phyloP scores from a whole-genome alignment of 2,329 filamentous ascomycete species.

The Fusarium sp. region DNA sequence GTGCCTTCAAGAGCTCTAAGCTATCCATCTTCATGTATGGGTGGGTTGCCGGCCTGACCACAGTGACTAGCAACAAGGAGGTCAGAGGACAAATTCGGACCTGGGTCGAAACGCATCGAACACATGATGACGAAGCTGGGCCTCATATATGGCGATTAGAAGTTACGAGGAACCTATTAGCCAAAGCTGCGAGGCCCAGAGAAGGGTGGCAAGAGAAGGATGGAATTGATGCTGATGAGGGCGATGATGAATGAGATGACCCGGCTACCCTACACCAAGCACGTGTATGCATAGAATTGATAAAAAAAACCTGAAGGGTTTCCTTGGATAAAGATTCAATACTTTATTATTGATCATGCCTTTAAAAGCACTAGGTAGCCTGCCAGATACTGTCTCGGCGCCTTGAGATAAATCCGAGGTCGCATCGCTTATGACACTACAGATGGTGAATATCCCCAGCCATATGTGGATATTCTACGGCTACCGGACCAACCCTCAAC shows the following conservation, averaged over 20 bases:
- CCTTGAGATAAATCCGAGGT: not conserved
- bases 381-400: not conserved
- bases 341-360: not conserved
- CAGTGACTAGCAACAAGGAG: constrained; percentile 59
- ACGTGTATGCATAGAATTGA: not conserved
- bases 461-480: not conserved
- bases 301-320: not conserved
- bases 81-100: constrained; percentile 54
- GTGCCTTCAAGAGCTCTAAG: constrained; percentile 55
- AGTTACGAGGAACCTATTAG: constrained; percentile 55
- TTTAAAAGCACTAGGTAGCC: not conserved
- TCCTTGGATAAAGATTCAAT: not conserved
- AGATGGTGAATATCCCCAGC: constrained; percentile 5
- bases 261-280: not conserved
- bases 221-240: constrained; percentile 3
- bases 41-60: constrained; percentile 53
- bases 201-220: constrained; percentile 31
- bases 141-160: constrained; percentile 53
- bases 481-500: constrained; percentile 20
- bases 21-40: constrained; percentile 58
- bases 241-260: constrained; percentile 17
- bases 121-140: constrained; percentile 49
- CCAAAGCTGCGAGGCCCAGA: constrained; percentile 51
- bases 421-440: not conserved
- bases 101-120: constrained; percentile 52